These are phyloP conservation scores for Colletotrichum sublineola DNA, from an alignment of 2,329 filamentous ascomycete genomes.

Conservation along the genomic window DNA sequence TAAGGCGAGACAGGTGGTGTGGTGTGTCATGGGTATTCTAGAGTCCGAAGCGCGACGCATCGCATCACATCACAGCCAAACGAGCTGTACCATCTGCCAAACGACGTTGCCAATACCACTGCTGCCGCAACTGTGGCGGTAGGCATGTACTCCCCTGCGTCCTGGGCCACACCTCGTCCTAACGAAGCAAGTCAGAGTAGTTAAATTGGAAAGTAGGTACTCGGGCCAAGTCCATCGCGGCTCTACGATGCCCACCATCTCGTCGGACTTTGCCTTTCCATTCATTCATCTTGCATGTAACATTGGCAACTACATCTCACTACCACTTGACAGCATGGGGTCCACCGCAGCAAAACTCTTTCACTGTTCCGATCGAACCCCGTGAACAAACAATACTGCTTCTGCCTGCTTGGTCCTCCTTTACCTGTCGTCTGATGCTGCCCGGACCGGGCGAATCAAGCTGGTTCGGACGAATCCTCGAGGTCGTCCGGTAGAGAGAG, in stretches of 20 bases:
- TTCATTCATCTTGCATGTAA: neutral
- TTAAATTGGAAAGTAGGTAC: too few relatives aligned
- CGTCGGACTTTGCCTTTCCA: neutral
- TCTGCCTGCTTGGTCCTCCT: neutral
- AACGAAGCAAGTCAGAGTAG: neutral
- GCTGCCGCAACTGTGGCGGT: neutral
- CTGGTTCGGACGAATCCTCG: neutral
- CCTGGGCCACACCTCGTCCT: neutral
- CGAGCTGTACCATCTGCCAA: neutral
- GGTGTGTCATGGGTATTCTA: neutral
- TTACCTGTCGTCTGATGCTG: neutral
- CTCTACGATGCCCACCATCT: neutral
- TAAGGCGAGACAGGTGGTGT: neutral
- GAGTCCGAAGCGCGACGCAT: slow-evolving; percentile 6
- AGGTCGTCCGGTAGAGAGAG: neutral
- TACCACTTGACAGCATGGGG: neutral
- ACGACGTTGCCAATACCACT: neutral
- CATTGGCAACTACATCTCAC: neutral
- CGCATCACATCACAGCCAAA: slow-evolving; percentile 14
- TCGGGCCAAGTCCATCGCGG: neutral
- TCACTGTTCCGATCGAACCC: neutral
- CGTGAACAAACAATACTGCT: neutral
- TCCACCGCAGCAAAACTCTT: neutral
- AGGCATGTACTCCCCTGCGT: neutral
- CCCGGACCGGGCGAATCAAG: neutral